A percentile compares a stretch with the other conserved stretches of the same genome.
Evolutionary conservation across 495 filamentous ascomycete genomes (phyloP).

Genomic region (Lepraria neglecta): DNA sequence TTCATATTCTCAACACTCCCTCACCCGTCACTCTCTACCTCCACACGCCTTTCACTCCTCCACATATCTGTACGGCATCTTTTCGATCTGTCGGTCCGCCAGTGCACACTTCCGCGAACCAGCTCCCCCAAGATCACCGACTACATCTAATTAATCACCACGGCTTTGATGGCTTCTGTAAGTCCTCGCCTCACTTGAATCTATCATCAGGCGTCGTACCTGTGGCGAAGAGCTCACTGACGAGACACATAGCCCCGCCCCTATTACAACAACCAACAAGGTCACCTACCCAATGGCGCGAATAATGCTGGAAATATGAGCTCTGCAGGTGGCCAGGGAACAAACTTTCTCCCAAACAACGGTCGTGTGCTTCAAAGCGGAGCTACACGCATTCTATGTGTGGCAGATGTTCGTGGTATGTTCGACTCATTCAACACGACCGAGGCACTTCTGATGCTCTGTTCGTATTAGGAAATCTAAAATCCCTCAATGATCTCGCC

Average conservation of each 20-base stretch:
- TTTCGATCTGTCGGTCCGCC: neutral
- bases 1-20: neutral
- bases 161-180: slow-evolving; percentile 27
- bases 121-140: neutral
- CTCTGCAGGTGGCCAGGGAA: slow-evolving; percentile 36
- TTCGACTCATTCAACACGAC: neutral
- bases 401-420: slow-evolving; percentile 96
- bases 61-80: neutral
- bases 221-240: slow-evolving; percentile 6
- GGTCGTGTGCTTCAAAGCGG: slow-evolving; percentile 76
- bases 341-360: slow-evolving; percentile 55
- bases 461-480: slow-evolving; percentile 69
- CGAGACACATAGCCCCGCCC: slow-evolving; percentile 21
- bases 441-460: slow-evolving; percentile 10
- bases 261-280: slow-evolving; percentile 26
- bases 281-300: slow-evolving; percentile 29
- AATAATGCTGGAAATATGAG: slow-evolving; percentile 27
- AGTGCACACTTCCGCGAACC: neutral
- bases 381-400: slow-evolving; percentile 79
- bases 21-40: neutral
- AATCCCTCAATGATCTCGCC: slow-evolving; percentile 92
- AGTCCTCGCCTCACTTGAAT: slow-evolving; percentile 10
- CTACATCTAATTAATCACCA: slow-evolving; percentile 8
- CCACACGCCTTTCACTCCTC: neutral
- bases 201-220: neutral